Percentiles rank a stretch among this genome's conserved stretches.
These are phyloP conservation scores for Geotrichum restrictum DNA, from an alignment of 1,139 yeast species.

Conservation along the genomic window DNA sequence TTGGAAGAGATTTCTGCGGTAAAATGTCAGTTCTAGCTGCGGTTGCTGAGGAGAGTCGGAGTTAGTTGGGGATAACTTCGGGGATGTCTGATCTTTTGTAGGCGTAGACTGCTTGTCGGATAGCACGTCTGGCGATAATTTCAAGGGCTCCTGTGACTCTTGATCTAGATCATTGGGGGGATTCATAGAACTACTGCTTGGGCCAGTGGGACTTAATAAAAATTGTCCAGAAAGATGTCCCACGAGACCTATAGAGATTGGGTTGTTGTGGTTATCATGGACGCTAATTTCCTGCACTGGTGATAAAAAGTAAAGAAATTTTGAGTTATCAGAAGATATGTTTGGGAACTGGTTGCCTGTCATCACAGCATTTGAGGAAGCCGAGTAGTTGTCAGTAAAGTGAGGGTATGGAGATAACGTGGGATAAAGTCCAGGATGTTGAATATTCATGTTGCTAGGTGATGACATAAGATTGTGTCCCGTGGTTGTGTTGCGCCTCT, in stretches of 20 bases:
- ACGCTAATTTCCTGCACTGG: slow-evolving; percentile 24
- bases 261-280: slow-evolving; percentile 28
- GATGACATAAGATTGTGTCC: not conserved
- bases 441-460: not conserved
- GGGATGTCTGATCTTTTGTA: not conserved
- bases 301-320: slow-evolving; percentile 1
- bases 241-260: slow-evolving; percentile 25
- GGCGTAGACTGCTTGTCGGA: not conserved
- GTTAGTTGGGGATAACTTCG: not conserved
- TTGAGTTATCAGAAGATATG: slow-evolving; percentile 1
- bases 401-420: not conserved
- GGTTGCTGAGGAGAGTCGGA: not conserved
- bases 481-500: slow-evolving; percentile 7
- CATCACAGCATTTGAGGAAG: not conserved
- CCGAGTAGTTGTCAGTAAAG: not conserved
- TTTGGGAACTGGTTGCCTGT: not conserved
- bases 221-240: slow-evolving; percentile 31
- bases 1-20: slow-evolving; percentile 35
- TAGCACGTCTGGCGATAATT: not conserved
- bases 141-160: not conserved
- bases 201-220: slow-evolving; percentile 29
- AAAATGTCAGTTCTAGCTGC: slow-evolving; percentile 30
- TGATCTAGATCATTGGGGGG: not conserved
- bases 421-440: not conserved
- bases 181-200: not conserved